Base-by-base conservation (phyloP, 164 flowering plant species). In the Kalanchoe fedtschenkoi region DNA sequence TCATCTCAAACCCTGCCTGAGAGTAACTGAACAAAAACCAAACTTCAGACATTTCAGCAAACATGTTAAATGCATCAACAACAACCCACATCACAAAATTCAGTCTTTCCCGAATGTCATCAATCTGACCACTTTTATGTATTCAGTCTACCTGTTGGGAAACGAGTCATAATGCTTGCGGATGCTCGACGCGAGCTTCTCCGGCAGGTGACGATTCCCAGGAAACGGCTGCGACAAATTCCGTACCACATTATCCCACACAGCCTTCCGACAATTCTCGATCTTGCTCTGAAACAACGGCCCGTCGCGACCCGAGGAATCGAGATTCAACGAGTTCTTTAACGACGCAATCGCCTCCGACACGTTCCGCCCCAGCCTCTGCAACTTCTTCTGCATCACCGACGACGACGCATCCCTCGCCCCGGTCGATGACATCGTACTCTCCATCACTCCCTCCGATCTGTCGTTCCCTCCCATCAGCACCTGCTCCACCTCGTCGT, bases 401-500 rank as follows among this genome's bases (percentile, higher is more conserved):
- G 84, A 74, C 33, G 78, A 60, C 34, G 39, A 37, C 11, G 39
- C 8, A 37, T 77, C 81, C 63, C 70, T 75, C 9, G 39, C 28
- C 4, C 60, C 60, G 1, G 63, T 66, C 0, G 71, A 61, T 38
- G 80, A 35, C n/a, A n/a, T n/a, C n/a, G n/a, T n/a, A n/a, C n/a
- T n/a, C 34, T 34, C 44, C 11, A 17, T 38, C 42, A 62, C 34
- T 26, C 68, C 79, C 69, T 89, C 98, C 30, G 98, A 91, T 78
- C 96, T 78, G 76, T 82, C 77, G 0, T 79, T 69, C 51, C 88
- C 77, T 44, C 85, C 71, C 91, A 89, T 85, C 35, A 92, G 76
- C 17, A 89, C 91, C 66, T 89, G 93, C 77, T 89, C 96, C 32
- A 87, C 98, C 62, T 92, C 98, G 28, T 89, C 96, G 3, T 86